Evolutionary conservation across 192 early-diverging fungal species (phyloP).

Genomic region (Podila horticola): DNA sequence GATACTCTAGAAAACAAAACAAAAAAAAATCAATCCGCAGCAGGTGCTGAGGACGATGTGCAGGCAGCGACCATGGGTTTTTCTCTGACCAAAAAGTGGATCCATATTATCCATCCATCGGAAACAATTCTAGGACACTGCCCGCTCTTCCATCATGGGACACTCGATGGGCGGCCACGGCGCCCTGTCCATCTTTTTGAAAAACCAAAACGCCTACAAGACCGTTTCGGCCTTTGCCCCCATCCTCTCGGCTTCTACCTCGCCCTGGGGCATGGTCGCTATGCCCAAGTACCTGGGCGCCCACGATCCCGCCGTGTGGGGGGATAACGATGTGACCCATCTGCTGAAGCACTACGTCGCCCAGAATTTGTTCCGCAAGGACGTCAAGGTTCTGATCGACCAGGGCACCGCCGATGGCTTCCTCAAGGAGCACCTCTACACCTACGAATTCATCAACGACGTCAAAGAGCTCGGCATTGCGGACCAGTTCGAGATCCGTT

Average conservation of each 20-base stretch:
- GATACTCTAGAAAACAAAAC: neutral
- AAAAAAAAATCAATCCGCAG: too few relatives aligned
- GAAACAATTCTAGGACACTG: constrained; percentile 50
- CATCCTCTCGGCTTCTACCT: constrained; percentile 77
- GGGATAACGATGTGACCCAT: constrained; percentile 79
- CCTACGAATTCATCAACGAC: constrained; percentile 65
- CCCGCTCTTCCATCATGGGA: constrained; percentile 72
- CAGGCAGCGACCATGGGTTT: too few relatives aligned
- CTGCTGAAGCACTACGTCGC: constrained; percentile 65
- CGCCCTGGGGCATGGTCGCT: constrained; percentile 85
- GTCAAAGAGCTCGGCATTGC: constrained; percentile 51
- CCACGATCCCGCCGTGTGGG: constrained; percentile 65
- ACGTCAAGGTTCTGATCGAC: constrained; percentile 37
- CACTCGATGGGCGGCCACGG: constrained; percentile 93
- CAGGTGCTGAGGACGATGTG: neutral
- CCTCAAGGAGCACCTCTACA: constrained; percentile 71
- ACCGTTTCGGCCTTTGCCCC: constrained; percentile 85
- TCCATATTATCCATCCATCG: neutral
- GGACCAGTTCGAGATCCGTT: constrained; percentile 66
- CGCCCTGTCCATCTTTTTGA: constrained; percentile 79
- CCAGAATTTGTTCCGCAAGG: constrained; percentile 21
- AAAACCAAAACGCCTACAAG: constrained; percentile 77
- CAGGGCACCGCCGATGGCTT: constrained; percentile 78
- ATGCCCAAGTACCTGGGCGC: constrained; percentile 79
- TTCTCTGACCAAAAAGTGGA: neutral